A percentile compares a stretch with the other conserved stretches of the same genome.
Evolutionary conservation across 148 eudicot species (phyloP).

Genomic region (Arbutus unedo): DNA sequence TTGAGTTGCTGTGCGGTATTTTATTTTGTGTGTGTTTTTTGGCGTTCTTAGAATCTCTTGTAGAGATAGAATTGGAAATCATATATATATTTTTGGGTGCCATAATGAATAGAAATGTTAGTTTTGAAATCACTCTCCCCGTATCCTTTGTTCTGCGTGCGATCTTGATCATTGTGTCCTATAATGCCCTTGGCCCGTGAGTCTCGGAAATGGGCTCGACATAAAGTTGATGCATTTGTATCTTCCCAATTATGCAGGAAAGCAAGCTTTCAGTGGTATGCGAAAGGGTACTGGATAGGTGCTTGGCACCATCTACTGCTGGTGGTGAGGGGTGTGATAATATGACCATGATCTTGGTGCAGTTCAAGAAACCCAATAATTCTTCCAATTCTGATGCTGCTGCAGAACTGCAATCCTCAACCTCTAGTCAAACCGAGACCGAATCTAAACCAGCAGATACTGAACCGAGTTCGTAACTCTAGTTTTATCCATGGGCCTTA

Average conservation of each 20-base stretch:
- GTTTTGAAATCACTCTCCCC: background rate
- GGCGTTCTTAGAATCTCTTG: background rate
- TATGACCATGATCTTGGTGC: constrained; percentile 95
- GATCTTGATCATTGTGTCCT: background rate
- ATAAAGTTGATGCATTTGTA: background rate
- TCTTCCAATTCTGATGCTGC: constrained; percentile 26
- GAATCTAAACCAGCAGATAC: constrained; percentile 27
- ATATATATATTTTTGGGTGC: background rate
- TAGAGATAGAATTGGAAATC: background rate
- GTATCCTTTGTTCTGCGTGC: background rate
- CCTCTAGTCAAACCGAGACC: constrained; percentile 22
- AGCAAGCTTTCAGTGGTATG: constrained; percentile 78
- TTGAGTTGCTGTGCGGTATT: background rate
- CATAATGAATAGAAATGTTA: background rate
- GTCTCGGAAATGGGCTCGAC: background rate
- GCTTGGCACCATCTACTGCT: constrained; percentile 90
- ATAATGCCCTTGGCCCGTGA: background rate
- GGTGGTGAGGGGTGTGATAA: constrained; percentile 97
- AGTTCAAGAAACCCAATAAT: constrained; percentile 59
- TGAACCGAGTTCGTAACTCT: constrained; percentile 33
- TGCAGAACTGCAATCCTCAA: constrained; percentile 32
- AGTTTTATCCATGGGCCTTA: background rate
- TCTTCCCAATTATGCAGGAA: constrained; percentile 49
- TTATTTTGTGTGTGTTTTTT: background rate
- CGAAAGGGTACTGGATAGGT: constrained; percentile 75